A percentile compares a stretch with the other conserved stretches of the same genome.
Evolutionary conservation across 805 yeast genomes (phyloP).

Genomic region (Pichia insulana): DNA sequence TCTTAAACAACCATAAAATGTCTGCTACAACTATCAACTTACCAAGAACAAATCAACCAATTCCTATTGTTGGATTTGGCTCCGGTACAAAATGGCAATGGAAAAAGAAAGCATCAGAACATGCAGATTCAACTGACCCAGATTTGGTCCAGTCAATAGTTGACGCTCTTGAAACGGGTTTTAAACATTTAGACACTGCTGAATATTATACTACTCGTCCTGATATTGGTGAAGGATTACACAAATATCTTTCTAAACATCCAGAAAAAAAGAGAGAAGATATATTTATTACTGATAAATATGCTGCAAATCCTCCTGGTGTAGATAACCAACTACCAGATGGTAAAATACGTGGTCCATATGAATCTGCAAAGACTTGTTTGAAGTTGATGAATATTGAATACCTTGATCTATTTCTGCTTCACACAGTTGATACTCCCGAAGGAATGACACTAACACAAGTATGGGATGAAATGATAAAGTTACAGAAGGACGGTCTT

Average conservation of each 20-base stretch:
- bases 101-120: conserved; percentile 24
- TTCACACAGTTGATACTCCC: conserved; percentile 47
- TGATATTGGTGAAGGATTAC: conserved; percentile 51
- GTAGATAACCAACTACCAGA: conserved; percentile 8
- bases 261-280: conserved; percentile 32
- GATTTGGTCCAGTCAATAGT: conserved; percentile 38
- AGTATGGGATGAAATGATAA: conserved; percentile 43
- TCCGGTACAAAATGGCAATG: conserved; percentile 52
- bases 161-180: conserved; percentile 42
- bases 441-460: conserved; percentile 31
- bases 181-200: conserved; percentile 56
- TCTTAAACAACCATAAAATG: too few relatives aligned
- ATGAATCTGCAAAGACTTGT: conserved; percentile 36
- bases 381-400: conserved; percentile 39
- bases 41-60: conserved; percentile 13
- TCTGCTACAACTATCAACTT: conserved; percentile 1
- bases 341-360: conserved; percentile 32
- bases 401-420: conserved; percentile 51
- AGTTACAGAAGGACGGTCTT: conserved; percentile 41
- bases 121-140: conserved; percentile 16
- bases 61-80: conserved; percentile 33
- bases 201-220: conserved; percentile 50
- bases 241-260: conserved; percentile 23
- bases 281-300: conserved; percentile 54
- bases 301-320: conserved; percentile 22